Percentiles rank a stretch among this genome's conserved stretches.
These are phyloP conservation scores for Hippophae gyantsensis DNA, from an alignment of 306 rosid species.

Conservation along the genomic window DNA sequence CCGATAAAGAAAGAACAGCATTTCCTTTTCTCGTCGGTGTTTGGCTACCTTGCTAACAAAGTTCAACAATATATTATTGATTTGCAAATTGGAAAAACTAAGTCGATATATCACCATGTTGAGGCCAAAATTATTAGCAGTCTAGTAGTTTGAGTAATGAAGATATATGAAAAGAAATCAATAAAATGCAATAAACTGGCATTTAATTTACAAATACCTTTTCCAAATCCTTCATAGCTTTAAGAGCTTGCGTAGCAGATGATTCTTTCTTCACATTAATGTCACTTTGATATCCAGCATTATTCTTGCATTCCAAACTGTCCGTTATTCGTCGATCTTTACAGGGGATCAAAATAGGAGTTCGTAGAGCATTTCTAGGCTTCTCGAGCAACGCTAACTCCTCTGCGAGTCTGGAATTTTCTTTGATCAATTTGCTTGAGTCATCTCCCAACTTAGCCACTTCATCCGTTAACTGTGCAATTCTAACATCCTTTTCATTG, in stretches of 20 bases:
- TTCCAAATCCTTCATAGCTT: constrained; percentile 11
- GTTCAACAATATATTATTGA: too few relatives aligned
- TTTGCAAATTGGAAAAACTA: too few relatives aligned
- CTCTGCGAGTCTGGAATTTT: constrained; percentile 33
- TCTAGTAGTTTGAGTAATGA: too few relatives aligned
- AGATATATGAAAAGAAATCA: background rate
- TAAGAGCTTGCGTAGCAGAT: constrained; percentile 20
- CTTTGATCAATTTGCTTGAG: constrained; percentile 43
- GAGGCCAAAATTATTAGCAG: too few relatives aligned
- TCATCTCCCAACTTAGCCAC: constrained; percentile 43
- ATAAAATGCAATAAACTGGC: background rate
- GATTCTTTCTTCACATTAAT: constrained; percentile 33
- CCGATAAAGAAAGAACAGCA: constrained; percentile 12
- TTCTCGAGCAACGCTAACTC: constrained; percentile 52
- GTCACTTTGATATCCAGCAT: constrained; percentile 24
- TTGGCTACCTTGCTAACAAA: constrained; percentile 33
- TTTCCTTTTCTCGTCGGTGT: constrained; percentile 48
- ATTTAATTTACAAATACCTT: constrained; percentile 29
- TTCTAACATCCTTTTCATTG: constrained; percentile 45
- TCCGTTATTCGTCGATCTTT: constrained; percentile 15
- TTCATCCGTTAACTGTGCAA: constrained; percentile 36
- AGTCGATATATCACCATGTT: too few relatives aligned
- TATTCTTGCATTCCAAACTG: constrained; percentile 20
- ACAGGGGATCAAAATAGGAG: constrained; percentile 49
- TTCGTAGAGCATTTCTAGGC: constrained; percentile 24